These are phyloP conservation scores for Globisporangium middletonii DNA, from an alignment of 352 stramenopile genomes.

Conservation along the genomic window DNA sequence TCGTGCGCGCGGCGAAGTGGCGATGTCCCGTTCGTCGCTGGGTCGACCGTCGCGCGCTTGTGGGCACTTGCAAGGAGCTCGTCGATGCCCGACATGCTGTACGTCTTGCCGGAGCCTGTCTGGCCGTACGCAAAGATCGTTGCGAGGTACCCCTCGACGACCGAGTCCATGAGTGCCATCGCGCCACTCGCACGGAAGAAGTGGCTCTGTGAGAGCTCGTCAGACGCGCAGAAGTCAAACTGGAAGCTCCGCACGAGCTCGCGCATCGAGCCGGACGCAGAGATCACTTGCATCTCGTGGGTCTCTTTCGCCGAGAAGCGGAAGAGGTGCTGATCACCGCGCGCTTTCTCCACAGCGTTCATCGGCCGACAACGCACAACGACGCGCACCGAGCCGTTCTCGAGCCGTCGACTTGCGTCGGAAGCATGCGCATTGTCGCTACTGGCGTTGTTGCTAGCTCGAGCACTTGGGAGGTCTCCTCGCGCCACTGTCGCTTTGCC, in stretches of 20 bases:
- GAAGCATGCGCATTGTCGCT: neutral
- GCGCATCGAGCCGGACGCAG: slow-evolving; percentile 23
- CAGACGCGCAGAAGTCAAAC: slow-evolving; percentile 67
- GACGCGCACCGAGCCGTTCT: slow-evolving; percentile 38
- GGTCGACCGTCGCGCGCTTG: slow-evolving; percentile 11
- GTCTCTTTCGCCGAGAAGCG: slow-evolving; percentile 44
- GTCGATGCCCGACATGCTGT: slow-evolving; percentile 76
- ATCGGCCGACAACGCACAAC: slow-evolving; percentile 60
- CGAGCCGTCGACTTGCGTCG: slow-evolving; percentile 5
- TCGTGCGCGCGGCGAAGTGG: neutral
- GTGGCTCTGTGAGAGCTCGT: slow-evolving; percentile 45
- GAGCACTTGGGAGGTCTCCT: neutral
- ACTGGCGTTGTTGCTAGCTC: neutral
- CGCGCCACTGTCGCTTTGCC: neutral
- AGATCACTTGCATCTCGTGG: slow-evolving; percentile 53
- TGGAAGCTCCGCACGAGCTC: slow-evolving; percentile 75
- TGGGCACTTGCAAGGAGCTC: slow-evolving; percentile 38
- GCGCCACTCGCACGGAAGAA: slow-evolving; percentile 66
- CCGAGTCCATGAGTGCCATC: slow-evolving; percentile 53
- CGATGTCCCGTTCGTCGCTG: neutral
- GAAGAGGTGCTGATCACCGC: slow-evolving; percentile 47
- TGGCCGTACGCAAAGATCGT: slow-evolving; percentile 70
- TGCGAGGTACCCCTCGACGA: slow-evolving; percentile 61
- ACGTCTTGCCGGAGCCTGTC: slow-evolving; percentile 65
- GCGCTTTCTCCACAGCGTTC: slow-evolving; percentile 37